Percentiles rank a stretch among this genome's conserved stretches.
phyloP scores from a whole-genome alignment of 345 rosid genomes.

The Eutrema heterophyllum region DNA sequence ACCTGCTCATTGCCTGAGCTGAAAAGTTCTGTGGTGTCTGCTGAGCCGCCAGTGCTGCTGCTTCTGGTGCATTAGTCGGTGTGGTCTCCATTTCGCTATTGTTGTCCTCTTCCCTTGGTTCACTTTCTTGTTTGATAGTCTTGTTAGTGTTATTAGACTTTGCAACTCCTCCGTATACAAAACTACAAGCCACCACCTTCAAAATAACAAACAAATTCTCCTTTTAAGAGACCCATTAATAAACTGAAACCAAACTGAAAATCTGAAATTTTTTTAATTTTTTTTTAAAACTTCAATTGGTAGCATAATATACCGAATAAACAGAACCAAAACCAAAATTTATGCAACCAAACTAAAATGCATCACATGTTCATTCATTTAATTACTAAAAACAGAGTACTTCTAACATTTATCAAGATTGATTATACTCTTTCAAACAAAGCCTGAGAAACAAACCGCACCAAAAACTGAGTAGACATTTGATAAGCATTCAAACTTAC shows the following conservation, averaged over 20 bases:
- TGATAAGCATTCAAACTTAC: neutral
- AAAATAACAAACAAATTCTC: neutral
- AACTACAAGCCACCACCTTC: slow-evolving; percentile 93
- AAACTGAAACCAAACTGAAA: neutral
- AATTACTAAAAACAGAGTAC: neutral
- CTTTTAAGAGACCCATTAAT: neutral
- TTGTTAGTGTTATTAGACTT: slow-evolving; percentile 35
- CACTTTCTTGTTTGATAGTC: slow-evolving; percentile 42
- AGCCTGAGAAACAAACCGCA: neutral
- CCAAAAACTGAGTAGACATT: neutral
- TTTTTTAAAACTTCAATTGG: neutral
- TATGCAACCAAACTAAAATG: neutral
- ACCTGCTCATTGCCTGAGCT: slow-evolving; percentile 44
- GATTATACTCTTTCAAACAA: too few species aligned
- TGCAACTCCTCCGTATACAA: slow-evolving; percentile 55
- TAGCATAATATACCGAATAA: neutral
- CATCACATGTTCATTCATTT: neutral
- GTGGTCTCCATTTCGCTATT: slow-evolving; percentile 30
- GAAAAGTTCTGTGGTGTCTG: slow-evolving; percentile 43
- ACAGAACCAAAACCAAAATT: neutral
- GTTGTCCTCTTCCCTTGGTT: slow-evolving; percentile 40
- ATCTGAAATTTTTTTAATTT: too few species aligned
- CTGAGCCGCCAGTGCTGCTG: slow-evolving; percentile 11
- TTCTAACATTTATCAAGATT: too few species aligned
- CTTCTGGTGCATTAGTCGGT: slow-evolving; percentile 35